phyloP scores from a whole-genome alignment of 129 eudicot genomes.

The Ambrosia artemisiifolia region DNA sequence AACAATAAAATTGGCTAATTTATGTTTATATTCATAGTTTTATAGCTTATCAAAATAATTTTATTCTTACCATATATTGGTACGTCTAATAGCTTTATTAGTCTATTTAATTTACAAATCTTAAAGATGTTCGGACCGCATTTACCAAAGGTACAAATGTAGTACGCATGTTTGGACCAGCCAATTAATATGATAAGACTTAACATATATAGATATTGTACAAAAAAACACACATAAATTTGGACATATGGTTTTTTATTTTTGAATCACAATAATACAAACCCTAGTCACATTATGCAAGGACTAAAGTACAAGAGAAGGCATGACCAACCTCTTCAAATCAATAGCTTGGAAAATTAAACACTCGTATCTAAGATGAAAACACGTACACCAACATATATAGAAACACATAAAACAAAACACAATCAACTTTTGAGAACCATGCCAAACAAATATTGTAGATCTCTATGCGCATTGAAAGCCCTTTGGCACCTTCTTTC shows the following conservation, averaged over 20 bases:
- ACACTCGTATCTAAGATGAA: background rate
- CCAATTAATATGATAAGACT: background rate
- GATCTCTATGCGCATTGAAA: slow-evolving; percentile 38
- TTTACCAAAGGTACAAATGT: background rate
- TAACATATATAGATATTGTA: background rate
- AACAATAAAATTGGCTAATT: background rate
- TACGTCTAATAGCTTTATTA: too few species aligned
- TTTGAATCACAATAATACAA: background rate
- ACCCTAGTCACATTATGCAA: slow-evolving; percentile 9
- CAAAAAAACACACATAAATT: background rate
- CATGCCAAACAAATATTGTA: slow-evolving; percentile 23
- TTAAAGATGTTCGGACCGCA: too few species aligned
- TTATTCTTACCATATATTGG: background rate
- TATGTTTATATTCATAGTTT: background rate
- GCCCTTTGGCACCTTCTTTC: slow-evolving; percentile 59
- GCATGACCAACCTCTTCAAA: slow-evolving; percentile 3
- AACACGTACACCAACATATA: slow-evolving; percentile 1
- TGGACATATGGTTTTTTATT: background rate
- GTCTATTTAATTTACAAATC: too few species aligned
- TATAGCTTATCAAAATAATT: background rate
- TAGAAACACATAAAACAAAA: background rate
- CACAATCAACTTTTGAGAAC: background rate
- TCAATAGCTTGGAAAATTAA: background rate
- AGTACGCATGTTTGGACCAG: background rate
- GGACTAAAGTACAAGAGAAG: background rate